These are phyloP conservation scores for Brasenia schreberi DNA, from an alignment of 164 flowering plant genomes.

Conservation along the genomic window DNA sequence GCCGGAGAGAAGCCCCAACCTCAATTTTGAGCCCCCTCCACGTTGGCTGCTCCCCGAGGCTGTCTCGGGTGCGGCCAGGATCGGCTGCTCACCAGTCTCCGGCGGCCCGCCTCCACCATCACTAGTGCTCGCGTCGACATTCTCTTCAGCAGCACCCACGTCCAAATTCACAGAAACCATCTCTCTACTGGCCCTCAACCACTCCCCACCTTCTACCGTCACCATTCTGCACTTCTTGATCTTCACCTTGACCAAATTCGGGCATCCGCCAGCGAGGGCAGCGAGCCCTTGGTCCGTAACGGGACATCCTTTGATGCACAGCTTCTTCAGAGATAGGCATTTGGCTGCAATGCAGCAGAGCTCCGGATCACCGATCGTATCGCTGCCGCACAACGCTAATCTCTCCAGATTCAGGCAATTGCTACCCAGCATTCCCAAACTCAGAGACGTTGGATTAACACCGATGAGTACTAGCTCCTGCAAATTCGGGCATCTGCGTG, in stretches of 20 bases:
- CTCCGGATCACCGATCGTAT: conserved; percentile 68
- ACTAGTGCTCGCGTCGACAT: conserved; percentile 33
- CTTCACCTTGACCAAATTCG: conserved; percentile 82
- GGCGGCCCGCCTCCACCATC: conserved; percentile 38
- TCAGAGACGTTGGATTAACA: conserved; percentile 49
- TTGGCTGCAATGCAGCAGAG: conserved; percentile 66
- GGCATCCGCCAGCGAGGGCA: conserved; percentile 75
- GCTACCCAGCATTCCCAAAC: conserved; percentile 47
- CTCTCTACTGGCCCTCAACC: conserved; percentile 43
- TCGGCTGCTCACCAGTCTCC: conserved; percentile 18
- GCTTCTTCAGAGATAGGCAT: conserved; percentile 61
- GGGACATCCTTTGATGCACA: conserved; percentile 86
- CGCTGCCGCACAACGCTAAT: conserved; percentile 79
- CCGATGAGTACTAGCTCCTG: conserved; percentile 88
- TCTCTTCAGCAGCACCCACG: conserved; percentile 24
- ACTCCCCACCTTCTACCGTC: conserved; percentile 44
- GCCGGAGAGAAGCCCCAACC: conserved; percentile 40
- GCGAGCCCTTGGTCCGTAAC: conserved; percentile 70
- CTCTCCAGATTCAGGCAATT: conserved; percentile 65
- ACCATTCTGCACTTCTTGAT: conserved; percentile 86
- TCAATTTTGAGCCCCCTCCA: conserved; percentile 28
- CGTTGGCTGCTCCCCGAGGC: conserved; percentile 23
- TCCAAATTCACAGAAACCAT: conserved; percentile 58
- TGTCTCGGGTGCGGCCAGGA: conserved; percentile 18
- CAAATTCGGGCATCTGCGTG: conserved; percentile 43